These are phyloP conservation scores for Lachancea mirantina DNA, from an alignment of 805 yeast species.

Conservation along the genomic window DNA sequence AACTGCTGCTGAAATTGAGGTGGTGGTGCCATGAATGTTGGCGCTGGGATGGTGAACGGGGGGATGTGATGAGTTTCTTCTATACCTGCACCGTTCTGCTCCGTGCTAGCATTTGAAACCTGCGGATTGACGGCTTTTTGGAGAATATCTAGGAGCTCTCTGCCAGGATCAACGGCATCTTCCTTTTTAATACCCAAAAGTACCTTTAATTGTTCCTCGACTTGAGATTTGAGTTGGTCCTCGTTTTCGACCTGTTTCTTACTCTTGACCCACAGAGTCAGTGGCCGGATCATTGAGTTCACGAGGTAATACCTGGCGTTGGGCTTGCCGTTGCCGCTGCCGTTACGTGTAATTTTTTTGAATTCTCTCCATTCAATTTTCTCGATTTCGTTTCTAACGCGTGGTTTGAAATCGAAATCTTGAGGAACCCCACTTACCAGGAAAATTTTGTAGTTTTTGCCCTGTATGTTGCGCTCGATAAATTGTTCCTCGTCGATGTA, in stretches of 20 bases:
- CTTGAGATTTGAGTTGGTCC: slow-evolving; percentile 52
- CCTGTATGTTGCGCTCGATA: slow-evolving; percentile 72
- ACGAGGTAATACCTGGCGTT: slow-evolving; percentile 33
- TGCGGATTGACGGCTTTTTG: slow-evolving; percentile 35
- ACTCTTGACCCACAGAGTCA: slow-evolving; percentile 46
- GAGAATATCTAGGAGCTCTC: slow-evolving; percentile 62
- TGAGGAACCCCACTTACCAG: slow-evolving; percentile 74
- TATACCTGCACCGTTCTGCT: too few species aligned
- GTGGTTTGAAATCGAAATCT: slow-evolving; percentile 65
- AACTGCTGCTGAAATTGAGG: slow-evolving; percentile 10
- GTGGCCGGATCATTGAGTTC: slow-evolving; percentile 37
- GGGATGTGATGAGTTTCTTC: background rate
- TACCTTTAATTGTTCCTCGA: slow-evolving; percentile 57
- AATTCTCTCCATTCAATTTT: slow-evolving; percentile 74
- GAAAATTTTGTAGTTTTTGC: slow-evolving; percentile 81
- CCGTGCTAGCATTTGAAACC: background rate
- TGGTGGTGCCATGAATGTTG: slow-evolving; percentile 6
- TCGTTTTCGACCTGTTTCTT: slow-evolving; percentile 46
- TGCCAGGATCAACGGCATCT: slow-evolving; percentile 55
- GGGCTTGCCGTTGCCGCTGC: slow-evolving; percentile 28
- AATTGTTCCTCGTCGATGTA: slow-evolving; percentile 62
- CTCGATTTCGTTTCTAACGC: slow-evolving; percentile 81
- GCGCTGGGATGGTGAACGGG: slow-evolving; percentile 3
- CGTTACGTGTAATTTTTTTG: slow-evolving; percentile 34
- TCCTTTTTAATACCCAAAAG: slow-evolving; percentile 50